Base-by-base conservation (phyloP, 2,329 filamentous ascomycete species). In the Leptodontidium sp. region DNA sequence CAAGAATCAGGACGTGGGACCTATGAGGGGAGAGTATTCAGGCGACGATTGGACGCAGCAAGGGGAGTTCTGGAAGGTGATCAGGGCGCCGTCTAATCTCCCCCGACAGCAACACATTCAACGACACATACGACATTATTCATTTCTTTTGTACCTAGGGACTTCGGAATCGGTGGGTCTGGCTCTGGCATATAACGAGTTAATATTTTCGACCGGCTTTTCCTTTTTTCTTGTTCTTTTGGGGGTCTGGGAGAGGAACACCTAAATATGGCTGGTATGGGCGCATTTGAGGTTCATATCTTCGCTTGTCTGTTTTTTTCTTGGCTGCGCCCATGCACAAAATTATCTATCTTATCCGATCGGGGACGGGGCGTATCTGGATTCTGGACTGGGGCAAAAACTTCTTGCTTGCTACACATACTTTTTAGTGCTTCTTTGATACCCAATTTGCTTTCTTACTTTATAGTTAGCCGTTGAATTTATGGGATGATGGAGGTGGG, bases 1-100 rank as follows among this genome's bases (percentile, higher is more conserved):
- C 83, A 86, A 68, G 84, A 91, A 80, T 80, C 83, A 63, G 82
- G 87, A 72, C 81, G 81, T 72, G 80, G 85, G 68, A 84, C 84
- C 74, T 80, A 87, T 70, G 87, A 92, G 73, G 86, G 85, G 61
- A 84, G 89, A 65, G 84, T 90, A 68, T 89, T 92, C 79, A 84
- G 93, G 69, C 84, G 91, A 71, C 85, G 91, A 73, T 85, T 97
- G 62, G 93, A 97, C 73, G 87, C 89, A 64, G 94, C 93, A 5
- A 88, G 90, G 69, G 85, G 87, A 64, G 86, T 93, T 3, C 82
- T 97, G 38, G 92, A 95, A 73, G 93, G 92, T 5, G 81, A 89
- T 68, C 85, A 90, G 71, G 84, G 84, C 2, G 71, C 73, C 14
- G 55, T 77, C 35, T 77, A 67, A 72, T 3, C 9, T 49, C 26